Base-by-base conservation (phyloP, 495 filamentous ascomycete species). In the Hyaloscypha bicolor region DNA sequence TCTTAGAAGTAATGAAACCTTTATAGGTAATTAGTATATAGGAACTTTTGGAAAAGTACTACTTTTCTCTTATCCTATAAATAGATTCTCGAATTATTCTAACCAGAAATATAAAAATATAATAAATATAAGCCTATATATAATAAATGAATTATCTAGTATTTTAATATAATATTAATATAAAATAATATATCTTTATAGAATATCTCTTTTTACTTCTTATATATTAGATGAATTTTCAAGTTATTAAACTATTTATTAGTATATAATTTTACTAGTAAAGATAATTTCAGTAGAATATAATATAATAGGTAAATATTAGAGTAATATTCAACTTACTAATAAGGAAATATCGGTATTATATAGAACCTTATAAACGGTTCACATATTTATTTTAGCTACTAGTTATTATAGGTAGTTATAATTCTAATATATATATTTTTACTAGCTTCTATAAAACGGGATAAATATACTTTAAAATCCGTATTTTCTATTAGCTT, bases 121-220 rank as follows among this genome's bases (percentile, higher is more conserved):
- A 37, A 55, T 29, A 55, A n/a, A 55, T 55, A 29, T 4, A 55
- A 55, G 51, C 51, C 3, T 55, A 55, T 29, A 55, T 55, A 55
- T 55, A 55, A 55, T 55, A 29, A 3, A 29, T 29, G 3, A 16
- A 4, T 55, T 55, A 55, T 55, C 51, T 55, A 55, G 51, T 55
- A 29, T 55, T 3, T 55, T 4, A 4, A 3, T 29, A 55, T n/a
- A 55, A 55, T n/a, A n/a, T 55, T 55, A 55, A 55, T 55, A 55
- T 55, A 4, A 55, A 55, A 3, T 29, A 55, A 2, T 29, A 55
- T 0, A 3, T 55, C 51, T 55, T 55, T 55, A 55, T 55, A 55
- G 51, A 55, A 3, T 16, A n/a, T 3, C 51, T 55, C 19, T 55
- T 3, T 55, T 55, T 3, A 4, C 51, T 55, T 55, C 51, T 29